Evolutionary conservation across 2,329 filamentous ascomycete genomes (phyloP).

Genomic region (Aspergillus novoparasiticus): DNA sequence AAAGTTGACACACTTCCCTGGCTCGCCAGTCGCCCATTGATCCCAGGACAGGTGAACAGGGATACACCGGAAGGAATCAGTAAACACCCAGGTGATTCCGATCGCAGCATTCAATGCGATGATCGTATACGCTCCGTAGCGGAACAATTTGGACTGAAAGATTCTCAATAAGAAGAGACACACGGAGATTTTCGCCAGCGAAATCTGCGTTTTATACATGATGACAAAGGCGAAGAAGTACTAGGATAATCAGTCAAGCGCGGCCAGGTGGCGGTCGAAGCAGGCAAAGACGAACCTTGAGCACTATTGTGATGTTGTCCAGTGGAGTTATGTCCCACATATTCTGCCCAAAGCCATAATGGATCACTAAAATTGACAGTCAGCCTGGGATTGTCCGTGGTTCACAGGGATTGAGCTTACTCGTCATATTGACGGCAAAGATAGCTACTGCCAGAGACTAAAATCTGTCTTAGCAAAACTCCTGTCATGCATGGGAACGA

Average conservation of each 20-base stretch:
- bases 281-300: constrained; percentile 16
- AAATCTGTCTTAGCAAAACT: neutral
- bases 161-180: constrained; percentile 29
- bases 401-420: constrained; percentile 6
- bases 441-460: constrained; percentile 16
- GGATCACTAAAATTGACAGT: constrained; percentile 18
- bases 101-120: constrained; percentile 27
- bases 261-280: neutral
- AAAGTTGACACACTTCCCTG: constrained; percentile 24
- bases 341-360: constrained; percentile 25
- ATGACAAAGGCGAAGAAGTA: constrained; percentile 23
- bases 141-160: constrained; percentile 23
- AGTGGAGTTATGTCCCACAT: constrained; percentile 26
- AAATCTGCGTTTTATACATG: constrained; percentile 25
- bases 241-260: constrained; percentile 2
- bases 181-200: constrained; percentile 29
- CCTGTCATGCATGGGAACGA: neutral
- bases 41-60: constrained; percentile 25
- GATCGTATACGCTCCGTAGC: constrained; percentile 19
- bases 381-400: neutral
- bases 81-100: constrained; percentile 21
- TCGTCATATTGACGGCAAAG: constrained; percentile 14
- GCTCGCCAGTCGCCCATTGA: constrained; percentile 16
- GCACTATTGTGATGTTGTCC: constrained; percentile 22
- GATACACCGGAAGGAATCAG: constrained; percentile 22